Evolutionary conservation across 2,329 filamentous ascomycete species (phyloP), one percentile per base, ranked within the genome.

Genomic region (Phyllosticta citribraziliensis): DNA sequence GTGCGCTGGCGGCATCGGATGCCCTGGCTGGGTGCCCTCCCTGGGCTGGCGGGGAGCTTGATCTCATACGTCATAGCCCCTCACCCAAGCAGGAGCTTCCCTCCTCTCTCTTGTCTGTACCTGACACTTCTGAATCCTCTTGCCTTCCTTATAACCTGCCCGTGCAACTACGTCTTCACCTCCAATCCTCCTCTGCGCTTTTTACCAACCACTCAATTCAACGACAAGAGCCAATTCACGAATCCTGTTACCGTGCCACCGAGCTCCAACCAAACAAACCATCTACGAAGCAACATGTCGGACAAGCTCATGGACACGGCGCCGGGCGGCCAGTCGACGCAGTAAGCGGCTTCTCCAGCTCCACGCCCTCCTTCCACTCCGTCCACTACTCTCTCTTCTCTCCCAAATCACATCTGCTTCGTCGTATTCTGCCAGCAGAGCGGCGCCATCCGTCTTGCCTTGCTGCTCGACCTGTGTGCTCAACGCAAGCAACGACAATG

Each of bases 291-390:
- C 24, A 65, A 6, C 14, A 83, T 84, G 81, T 78, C 80, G 63
- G 72, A 75, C 19, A 78, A 79, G 64, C 74, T 86, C 52, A 81
- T 86, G 78, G 78, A 84, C 66, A 85, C 81, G 30, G 79, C 80
- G 62, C 76, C 77, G 19, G 84, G 84, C 67, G 84, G 84, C 65
- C 82, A 86, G 70, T 78, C 78, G 62, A 81, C 79, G 4, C 84
- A 84, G 79, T 84, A 76, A 60, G 74, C 66, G 17, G 58, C 40
- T 2, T 12, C 2, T n/a, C 6, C 59, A 27, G 40, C 55, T 47
- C n/a, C 54, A 17, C 60, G 9, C 22, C 52, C 40, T 33, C 5
- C 19, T 40, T 33, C 24, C 33, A 20, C 40, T 25, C 24, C 30
- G 10, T 58, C 35, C 12, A 19, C 30, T 14, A 6, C 35, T n/a